Evolutionary conservation across 345 rosid species (phyloP), one percentile per base, ranked within the genome.

Genomic region (Atalantia buxifolia): DNA sequence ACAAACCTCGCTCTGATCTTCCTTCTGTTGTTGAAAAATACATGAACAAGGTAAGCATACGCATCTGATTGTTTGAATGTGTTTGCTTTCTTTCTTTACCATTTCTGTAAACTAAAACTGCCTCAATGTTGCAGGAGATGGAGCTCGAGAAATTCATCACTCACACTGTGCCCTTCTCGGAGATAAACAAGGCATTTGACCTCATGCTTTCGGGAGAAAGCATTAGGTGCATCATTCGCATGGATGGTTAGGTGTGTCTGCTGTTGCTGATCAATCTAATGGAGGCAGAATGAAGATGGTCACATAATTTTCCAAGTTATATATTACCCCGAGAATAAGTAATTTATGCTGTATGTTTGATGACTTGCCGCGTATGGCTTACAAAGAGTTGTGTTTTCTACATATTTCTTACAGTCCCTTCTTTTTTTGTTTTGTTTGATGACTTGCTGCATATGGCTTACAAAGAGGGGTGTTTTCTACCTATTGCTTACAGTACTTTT

Each of bases 71-170:
- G 50, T 45, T 45, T 45, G 50, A 12, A 45, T 13, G 50, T 18
- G 57, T 18, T 53, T 53, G 57, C 35, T 64, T 14, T 7, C 21
- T 33, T 31, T 64, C 4, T 64, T 30, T 64, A 7, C 19, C 68
- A 14, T 64, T 59, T 59, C 22, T 64, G 19, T 64, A 33, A 64
- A 31, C 31, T 31, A 30, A 30, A 4, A 5, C 14, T 48, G 9
- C n/a, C 40, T 57, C 48, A 19, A 36, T 65, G 21, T 60, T 78
- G 67, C 81, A 86, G 91, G 88, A 87, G 76, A 75, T 90, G 38
- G 93, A 88, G 27, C 28, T 85, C 77, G 92, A 91, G 60, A 89
- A 89, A 28, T 91, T 91, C 61, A 89, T 91, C 79, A 91, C 91
- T n/a, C 93, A 88, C 76, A 22, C 78, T 9, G 76, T 91, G 3